A percentile compares a stretch with the other conserved stretches of the same genome.
Conservation (phyloP, 768 basidiomycete genomes). For the Tephrocybe sp. region DNA sequence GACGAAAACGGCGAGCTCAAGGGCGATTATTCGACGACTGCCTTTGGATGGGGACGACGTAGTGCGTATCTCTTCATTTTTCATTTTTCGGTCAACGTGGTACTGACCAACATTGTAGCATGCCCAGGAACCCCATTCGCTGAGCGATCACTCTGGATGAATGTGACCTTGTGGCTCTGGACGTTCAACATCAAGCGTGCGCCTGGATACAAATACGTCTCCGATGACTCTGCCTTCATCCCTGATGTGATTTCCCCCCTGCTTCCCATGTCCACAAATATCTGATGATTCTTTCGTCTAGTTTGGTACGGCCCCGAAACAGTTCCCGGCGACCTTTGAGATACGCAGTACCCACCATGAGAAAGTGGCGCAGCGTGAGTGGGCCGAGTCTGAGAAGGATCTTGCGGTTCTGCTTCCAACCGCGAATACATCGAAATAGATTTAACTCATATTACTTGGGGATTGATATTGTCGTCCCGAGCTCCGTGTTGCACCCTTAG, state of each 20-base stretch:
- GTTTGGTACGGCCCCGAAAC: slow-evolving; percentile 8
- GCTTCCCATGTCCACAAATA: not conserved
- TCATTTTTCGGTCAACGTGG: not conserved
- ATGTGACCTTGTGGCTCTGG: slow-evolving; percentile 7
- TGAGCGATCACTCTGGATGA: slow-evolving; percentile 9
- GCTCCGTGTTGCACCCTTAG: too few relatives aligned
- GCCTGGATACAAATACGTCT: slow-evolving; percentile 2
- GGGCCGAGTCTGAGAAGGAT: slow-evolving; percentile 5
- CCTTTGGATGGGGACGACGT: slow-evolving; percentile 9
- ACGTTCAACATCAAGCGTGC: slow-evolving; percentile 7
- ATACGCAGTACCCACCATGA: not conserved
- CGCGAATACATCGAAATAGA: not conserved
- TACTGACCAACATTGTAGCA: not conserved
- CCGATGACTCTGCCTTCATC: slow-evolving; percentile 9
- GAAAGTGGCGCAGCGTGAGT: slow-evolving; percentile 6
- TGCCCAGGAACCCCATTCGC: slow-evolving; percentile 9
- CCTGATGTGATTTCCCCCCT: slow-evolving; percentile 3
- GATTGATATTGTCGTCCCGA: too few relatives aligned
- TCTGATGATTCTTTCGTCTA: not conserved
- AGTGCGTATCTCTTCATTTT: slow-evolving; percentile 1
- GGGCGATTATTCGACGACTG: slow-evolving; percentile 9
- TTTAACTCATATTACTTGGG: too few relatives aligned
- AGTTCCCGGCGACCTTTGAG: slow-evolving; percentile 7
- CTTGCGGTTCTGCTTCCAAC: slow-evolving; percentile 1
- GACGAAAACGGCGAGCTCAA: slow-evolving; percentile 3